Evolutionary conservation across 768 basidiomycete species (phyloP), one percentile per base, ranked within the genome.

Genomic region (Lactarius hatsudake): DNA sequence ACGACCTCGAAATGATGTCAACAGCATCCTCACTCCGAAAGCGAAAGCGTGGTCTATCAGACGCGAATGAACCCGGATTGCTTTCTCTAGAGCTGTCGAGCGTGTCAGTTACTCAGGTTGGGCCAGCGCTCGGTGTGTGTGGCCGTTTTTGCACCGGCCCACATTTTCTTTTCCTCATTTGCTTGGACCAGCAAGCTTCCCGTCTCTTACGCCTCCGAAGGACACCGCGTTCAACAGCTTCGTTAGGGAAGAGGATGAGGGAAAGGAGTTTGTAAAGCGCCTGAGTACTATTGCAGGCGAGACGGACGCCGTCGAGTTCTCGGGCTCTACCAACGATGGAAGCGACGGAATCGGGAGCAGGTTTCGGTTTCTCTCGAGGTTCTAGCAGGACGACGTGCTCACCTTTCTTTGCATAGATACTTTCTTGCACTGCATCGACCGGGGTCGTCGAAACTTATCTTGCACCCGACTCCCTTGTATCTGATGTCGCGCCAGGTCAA

Each of bases 401-500:
- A 55, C 42, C 26, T 20, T 34, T 62, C 7, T n/a, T 15, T 20
- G 65, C 5, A 55, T 36, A 92, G 94, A 72, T 98, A 98, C 75
- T 79, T 96, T 51, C 77, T 97, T 28, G 95, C 89, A 5, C 80
- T 96, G 26, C 90, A 88, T 74, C 88, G 95, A 78, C 91, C 88
- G 63, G 81, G 83, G 54, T 93, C 88, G 20, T 85, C 86, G 56
- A 82, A 82, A n/a, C 80, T 94, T 62, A 84, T 82, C 28, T 77
- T 96, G 23, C 86, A 91, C 20, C 84, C 89, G 17, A 81, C 86
- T 1, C 82, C 89, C 1, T 81, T 89, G 71, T 83, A 92, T 62
- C 81, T 94, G 55, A 75, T 97, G 32, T 81, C 86, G 5, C 89
- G 88, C 45, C 84, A 87, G 28, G 93, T 96, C 66, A 98, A 96